These are phyloP conservation scores for Cystobasidium ongulense DNA, from an alignment of 768 basidiomycete genomes.

Conservation along the genomic window DNA sequence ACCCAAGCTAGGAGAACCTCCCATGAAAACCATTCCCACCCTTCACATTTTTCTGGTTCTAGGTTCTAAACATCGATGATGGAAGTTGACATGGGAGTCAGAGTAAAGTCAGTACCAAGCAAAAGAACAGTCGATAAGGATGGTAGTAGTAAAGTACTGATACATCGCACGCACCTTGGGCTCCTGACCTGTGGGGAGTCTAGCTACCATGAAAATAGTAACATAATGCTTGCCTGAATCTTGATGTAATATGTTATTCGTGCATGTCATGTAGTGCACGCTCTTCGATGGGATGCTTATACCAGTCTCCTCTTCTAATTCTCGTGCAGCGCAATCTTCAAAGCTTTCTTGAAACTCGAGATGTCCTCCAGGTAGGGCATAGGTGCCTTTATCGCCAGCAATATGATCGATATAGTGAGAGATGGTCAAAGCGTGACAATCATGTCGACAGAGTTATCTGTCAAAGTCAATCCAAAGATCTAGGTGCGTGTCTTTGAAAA, in stretches of 20 bases:
- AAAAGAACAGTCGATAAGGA: background rate
- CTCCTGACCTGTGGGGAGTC: background rate
- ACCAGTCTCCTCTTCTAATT: conserved; percentile 37
- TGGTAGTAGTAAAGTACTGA: too few relatives aligned
- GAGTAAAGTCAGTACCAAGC: background rate
- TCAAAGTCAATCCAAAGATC: too few relatives aligned
- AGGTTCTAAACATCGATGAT: background rate
- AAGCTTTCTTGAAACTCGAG: conserved; percentile 34
- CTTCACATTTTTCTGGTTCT: conserved; percentile 4
- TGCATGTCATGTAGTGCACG: conserved; percentile 32
- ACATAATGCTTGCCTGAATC: conserved; percentile 35
- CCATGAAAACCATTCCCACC: conserved; percentile 6
- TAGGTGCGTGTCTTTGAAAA: too few relatives aligned
- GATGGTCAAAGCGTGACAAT: background rate
- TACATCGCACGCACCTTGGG: background rate
- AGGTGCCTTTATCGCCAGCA: conserved; percentile 28
- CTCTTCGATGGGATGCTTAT: background rate
- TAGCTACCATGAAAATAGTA: conserved; percentile 29
- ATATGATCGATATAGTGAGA: too few relatives aligned
- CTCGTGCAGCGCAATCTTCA: conserved; percentile 31
- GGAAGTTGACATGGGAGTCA: background rate
- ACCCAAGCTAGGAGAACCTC: background rate
- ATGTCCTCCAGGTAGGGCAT: conserved; percentile 36
- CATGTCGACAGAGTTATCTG: background rate
- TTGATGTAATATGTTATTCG: conserved; percentile 29